Evolutionary conservation across 257 asterid genomes (phyloP).

Genomic region (Nicotiana tabacum): DNA sequence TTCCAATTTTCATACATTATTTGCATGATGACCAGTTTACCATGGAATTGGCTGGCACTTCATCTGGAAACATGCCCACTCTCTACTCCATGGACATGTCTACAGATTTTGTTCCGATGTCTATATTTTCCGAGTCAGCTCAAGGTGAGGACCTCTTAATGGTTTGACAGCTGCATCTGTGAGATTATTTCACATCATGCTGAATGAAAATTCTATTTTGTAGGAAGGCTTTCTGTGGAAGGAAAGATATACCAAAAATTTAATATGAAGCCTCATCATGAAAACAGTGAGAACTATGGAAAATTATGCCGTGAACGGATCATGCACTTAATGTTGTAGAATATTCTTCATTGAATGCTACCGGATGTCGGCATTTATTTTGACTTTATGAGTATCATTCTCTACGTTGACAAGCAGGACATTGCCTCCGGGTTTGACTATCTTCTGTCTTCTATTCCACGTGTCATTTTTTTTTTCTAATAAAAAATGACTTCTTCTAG

Average conservation of each 20-base stretch:
- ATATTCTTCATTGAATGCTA: no score
- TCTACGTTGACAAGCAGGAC: no score
- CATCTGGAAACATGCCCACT: conserved; percentile 51
- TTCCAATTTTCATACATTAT: conserved; percentile 21
- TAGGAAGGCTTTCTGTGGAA: conserved; percentile 73
- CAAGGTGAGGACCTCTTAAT: conserved; percentile 43
- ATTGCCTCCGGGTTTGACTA: no score
- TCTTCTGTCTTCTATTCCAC: no score
- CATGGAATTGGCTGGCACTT: conserved; percentile 72
- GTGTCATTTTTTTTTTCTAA: no score
- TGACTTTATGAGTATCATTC: no score
- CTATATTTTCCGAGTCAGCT: conserved; percentile 70
- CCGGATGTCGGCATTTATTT: no score
- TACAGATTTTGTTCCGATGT: conserved; percentile 79
- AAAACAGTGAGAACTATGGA: conserved; percentile 55
- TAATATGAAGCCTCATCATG: conserved; percentile 72
- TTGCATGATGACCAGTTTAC: conserved; percentile 52
- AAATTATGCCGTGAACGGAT: conserved; percentile 56
- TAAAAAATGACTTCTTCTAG: no score
- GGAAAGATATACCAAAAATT: conserved; percentile 80
- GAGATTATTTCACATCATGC: not conserved
- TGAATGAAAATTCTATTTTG: conserved; percentile 14
- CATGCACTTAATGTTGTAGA: no score
- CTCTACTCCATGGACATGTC: conserved; percentile 83
- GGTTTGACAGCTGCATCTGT: not conserved